Conservation (phyloP, 495 filamentous ascomycete species). For the Neurospora sp. region DNA sequence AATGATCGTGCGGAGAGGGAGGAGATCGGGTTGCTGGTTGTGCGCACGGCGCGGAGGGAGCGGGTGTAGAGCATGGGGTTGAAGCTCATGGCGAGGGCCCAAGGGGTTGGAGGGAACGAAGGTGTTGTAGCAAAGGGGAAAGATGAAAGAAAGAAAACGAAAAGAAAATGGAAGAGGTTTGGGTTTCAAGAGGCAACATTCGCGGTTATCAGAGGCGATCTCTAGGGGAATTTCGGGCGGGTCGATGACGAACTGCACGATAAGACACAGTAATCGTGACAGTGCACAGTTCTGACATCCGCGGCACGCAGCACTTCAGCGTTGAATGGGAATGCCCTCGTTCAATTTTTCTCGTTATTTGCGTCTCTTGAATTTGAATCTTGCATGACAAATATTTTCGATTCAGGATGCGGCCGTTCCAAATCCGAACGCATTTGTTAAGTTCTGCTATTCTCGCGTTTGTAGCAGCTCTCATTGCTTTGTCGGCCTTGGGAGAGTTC, state of each 20-base stretch:
- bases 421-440: no score
- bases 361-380: no score
- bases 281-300: neutral
- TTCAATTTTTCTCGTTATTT: neutral
- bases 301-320: neutral
- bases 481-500: no score
- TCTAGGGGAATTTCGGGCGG: neutral
- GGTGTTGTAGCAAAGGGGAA: neutral
- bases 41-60: constrained; percentile 7
- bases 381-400: no score
- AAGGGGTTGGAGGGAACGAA: neutral
- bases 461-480: no score
- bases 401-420: neutral
- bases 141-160: neutral
- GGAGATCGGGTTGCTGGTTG: neutral
- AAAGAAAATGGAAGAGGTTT: neutral
- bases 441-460: no score
- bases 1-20: neutral
- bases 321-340: neutral
- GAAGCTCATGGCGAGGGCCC: constrained; percentile 1
- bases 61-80: constrained; percentile 6
- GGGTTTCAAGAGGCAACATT: neutral
- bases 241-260: constrained; percentile 1
- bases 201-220: neutral
- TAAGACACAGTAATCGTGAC: constrained; percentile 1